Conservation (phyloP, 2,329 filamentous ascomycete genomes). For the Aspergillus eucalypticola region DNA sequence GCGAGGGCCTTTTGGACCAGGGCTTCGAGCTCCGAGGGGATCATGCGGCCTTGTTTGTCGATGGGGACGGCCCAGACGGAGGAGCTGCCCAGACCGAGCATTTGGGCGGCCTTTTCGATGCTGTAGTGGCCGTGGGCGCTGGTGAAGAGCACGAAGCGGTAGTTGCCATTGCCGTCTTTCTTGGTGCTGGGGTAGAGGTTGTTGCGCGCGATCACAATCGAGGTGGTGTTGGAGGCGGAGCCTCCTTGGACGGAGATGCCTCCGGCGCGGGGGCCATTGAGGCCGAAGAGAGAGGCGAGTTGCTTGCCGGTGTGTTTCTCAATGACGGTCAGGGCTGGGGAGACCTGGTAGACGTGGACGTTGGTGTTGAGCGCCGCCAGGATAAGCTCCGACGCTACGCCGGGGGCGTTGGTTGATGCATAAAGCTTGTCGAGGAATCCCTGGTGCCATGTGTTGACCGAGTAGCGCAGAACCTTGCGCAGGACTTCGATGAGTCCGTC, state of each 20-base stretch:
- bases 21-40: constrained; percentile 62
- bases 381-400: constrained; percentile 80
- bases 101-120: constrained; percentile 90
- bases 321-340: constrained; percentile 80
- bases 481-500: constrained; percentile 73
- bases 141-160: constrained; percentile 80
- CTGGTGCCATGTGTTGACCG: constrained; percentile 98
- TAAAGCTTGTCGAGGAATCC: constrained; percentile 97
- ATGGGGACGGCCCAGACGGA: constrained; percentile 75
- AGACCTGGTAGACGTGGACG: constrained; percentile 90
- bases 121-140: constrained; percentile 90
- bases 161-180: constrained; percentile 63
- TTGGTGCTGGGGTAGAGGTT: constrained; percentile 79
- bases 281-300: constrained; percentile 75
- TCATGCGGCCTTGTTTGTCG: constrained; percentile 72
- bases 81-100: constrained; percentile 76
- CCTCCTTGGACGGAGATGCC: constrained; percentile 79
- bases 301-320: constrained; percentile 78
- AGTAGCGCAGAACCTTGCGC: constrained; percentile 72
- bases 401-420: constrained; percentile 83
- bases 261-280: constrained; percentile 66
- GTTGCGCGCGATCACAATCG: constrained; percentile 85
- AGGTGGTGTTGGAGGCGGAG: constrained; percentile 79
- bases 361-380: constrained; percentile 90
- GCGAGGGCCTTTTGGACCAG: constrained; percentile 62